These are phyloP conservation scores for Backusella macrospora DNA, from an alignment of 192 early-diverging fungal genomes.

Conservation along the genomic window DNA sequence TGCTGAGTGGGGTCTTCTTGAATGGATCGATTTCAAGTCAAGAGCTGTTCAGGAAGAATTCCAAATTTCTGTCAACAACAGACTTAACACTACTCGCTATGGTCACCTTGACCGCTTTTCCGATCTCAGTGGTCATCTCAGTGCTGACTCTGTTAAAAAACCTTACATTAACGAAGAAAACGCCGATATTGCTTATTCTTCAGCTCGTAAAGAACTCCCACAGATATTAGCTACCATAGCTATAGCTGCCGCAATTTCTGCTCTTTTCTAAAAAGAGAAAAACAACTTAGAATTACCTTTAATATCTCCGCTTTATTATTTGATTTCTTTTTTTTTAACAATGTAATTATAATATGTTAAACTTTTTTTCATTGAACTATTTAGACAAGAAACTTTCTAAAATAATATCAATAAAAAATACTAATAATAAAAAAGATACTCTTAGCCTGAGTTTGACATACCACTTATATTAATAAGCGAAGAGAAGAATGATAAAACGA, in stretches of 20 bases:
- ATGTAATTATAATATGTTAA: too few relatives aligned
- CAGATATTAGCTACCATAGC: not conserved
- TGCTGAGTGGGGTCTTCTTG: conserved; percentile 42
- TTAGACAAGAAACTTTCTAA: too few relatives aligned
- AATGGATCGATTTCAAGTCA: conserved; percentile 46
- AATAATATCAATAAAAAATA: too few relatives aligned
- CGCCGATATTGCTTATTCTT: not conserved
- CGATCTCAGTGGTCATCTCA: not conserved
- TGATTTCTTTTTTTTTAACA: not conserved
- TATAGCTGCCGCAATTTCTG: not conserved
- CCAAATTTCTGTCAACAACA: not conserved
- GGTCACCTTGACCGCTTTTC: not conserved
- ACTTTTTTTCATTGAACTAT: too few relatives aligned
- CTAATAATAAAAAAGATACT: too few relatives aligned
- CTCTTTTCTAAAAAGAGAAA: not conserved
- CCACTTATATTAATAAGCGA: too few relatives aligned
- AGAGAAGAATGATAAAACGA: too few relatives aligned
- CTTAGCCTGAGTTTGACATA: too few relatives aligned
- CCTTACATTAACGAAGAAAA: not conserved
- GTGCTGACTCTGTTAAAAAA: not conserved
- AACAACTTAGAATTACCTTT: not conserved
- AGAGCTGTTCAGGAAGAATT: conserved; percentile 28
- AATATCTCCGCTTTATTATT: not conserved
- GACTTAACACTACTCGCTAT: conserved; percentile 7
- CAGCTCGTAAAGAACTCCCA: not conserved